Conservation (phyloP, 257 asterid genomes). For the Solanum lycopersicoides region DNA sequence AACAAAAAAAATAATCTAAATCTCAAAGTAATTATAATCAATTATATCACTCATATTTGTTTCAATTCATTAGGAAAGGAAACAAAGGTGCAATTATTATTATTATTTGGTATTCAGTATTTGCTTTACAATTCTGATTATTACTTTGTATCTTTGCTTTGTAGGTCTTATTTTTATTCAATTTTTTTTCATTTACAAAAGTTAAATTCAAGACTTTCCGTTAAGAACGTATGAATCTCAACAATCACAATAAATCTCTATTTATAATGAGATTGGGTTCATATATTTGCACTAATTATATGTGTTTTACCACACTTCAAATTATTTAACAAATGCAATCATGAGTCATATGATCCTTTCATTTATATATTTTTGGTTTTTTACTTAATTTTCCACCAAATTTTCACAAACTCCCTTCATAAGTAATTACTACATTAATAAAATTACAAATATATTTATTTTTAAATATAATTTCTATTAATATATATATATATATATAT, state of each 20-base stretch:
- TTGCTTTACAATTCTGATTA: no score
- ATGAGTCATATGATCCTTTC: not conserved
- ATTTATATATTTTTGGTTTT: not conserved
- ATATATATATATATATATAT: no score
- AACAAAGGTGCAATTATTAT: not conserved
- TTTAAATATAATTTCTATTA: no score
- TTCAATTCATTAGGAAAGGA: not conserved
- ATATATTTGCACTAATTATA: not conserved
- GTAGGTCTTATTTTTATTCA: rapidly evolving
- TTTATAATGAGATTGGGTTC: not conserved
- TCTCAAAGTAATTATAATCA: not conserved
- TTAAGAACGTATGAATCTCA: not conserved
- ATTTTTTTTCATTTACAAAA: no score
- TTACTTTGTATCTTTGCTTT: rapidly evolving
- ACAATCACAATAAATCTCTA: no score
- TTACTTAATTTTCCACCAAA: not conserved
- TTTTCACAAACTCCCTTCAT: not conserved
- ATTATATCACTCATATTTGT: not conserved
- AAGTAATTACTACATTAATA: not conserved
- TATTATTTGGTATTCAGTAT: no score
- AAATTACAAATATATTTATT: no score
- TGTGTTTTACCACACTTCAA: not conserved
- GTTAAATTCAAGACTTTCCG: rapidly evolving
- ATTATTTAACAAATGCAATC: not conserved
- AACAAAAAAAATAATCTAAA: not conserved